Evolutionary conservation across 331 rosid genomes (phyloP).

Genomic region (Arachis monticola): DNA sequence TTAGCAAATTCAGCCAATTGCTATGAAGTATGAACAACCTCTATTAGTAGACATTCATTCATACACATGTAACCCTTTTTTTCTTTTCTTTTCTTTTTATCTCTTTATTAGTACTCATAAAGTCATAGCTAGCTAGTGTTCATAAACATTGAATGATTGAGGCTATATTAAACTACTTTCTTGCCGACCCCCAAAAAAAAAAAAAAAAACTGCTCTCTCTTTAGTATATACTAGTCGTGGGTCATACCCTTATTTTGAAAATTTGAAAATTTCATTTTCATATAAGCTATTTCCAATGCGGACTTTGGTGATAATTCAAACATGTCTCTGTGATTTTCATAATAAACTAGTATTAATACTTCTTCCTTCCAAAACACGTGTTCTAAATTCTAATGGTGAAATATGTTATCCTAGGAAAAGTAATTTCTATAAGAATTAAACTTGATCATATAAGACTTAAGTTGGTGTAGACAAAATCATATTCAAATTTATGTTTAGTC

Average conservation of each 20-base stretch:
- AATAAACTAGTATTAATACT: background rate
- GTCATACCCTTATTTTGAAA: constrained; percentile 24
- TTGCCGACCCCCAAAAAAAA: background rate
- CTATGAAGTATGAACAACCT: background rate
- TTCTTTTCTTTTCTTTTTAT: too few relatives aligned
- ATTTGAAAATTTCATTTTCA: constrained; percentile 15
- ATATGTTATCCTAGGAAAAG: background rate
- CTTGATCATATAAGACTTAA: background rate
- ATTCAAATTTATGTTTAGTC: too few relatives aligned
- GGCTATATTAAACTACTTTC: background rate
- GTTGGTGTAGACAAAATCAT: too few relatives aligned
- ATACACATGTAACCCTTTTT: too few relatives aligned
- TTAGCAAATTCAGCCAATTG: constrained; percentile 33
- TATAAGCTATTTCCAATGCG: background rate
- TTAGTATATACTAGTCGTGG: constrained; percentile 11
- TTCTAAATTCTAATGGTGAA: constrained; percentile 11
- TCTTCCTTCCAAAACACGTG: constrained; percentile 12
- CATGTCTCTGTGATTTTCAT: background rate
- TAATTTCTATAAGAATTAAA: background rate
- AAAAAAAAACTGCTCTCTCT: background rate
- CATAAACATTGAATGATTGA: constrained; percentile 39
- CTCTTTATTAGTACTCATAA: constrained; percentile 16
- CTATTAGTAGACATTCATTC: constrained; percentile 23
- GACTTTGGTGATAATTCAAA: constrained; percentile 23
- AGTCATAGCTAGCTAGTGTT: constrained; percentile 18